Conservation (phyloP, 352 stramenopile genomes). For the Globisporangium middletonii region DNA sequence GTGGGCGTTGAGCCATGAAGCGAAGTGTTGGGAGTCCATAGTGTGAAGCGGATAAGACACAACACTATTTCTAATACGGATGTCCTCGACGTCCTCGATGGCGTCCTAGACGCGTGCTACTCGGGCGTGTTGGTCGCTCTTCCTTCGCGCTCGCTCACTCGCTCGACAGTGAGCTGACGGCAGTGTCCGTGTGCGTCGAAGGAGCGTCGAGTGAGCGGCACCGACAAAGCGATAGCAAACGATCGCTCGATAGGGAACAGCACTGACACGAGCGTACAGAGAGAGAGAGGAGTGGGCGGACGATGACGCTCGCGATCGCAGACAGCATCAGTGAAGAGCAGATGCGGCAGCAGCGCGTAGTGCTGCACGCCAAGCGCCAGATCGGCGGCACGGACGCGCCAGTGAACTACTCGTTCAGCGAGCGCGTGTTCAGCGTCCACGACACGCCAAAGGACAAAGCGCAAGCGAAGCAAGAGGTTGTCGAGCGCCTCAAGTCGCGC, state of each 20-base stretch:
- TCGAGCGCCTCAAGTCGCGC: conserved; percentile 54
- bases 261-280: not conserved
- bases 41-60: too few relatives aligned
- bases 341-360: conserved; percentile 5
- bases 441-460: conserved; percentile 57
- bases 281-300: too few relatives aligned
- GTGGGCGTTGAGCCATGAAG: too few relatives aligned
- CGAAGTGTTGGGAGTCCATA: too few relatives aligned
- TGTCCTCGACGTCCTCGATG: too few relatives aligned
- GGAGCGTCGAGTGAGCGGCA: too few relatives aligned
- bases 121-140: too few relatives aligned
- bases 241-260: not conserved
- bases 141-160: too few relatives aligned
- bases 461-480: conserved; percentile 50
- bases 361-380: conserved; percentile 48
- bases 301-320: conserved; percentile 1
- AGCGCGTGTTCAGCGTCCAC: conserved; percentile 61
- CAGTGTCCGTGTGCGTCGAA: too few relatives aligned
- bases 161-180: too few relatives aligned
- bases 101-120: too few relatives aligned
- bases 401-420: conserved; percentile 62
- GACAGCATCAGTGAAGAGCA: conserved; percentile 16
- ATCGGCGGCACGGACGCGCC: conserved; percentile 56
- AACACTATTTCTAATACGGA: too few relatives aligned
- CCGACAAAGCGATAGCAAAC: not conserved